These are phyloP conservation scores for Septoria petroselini DNA, from an alignment of 2,329 filamentous ascomycete species.

Conservation along the genomic window DNA sequence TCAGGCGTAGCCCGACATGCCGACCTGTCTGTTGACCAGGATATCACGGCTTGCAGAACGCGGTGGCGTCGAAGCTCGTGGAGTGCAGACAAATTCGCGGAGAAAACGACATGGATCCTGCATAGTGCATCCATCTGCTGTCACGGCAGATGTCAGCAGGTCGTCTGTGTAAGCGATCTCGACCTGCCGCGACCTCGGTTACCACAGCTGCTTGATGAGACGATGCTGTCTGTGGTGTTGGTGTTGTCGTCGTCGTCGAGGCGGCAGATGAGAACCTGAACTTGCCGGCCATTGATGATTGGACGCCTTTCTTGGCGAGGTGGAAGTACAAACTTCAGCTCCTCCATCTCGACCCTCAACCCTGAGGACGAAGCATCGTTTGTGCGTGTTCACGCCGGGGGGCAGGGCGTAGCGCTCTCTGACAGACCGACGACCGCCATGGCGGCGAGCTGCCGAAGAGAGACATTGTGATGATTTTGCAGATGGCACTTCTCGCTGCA, in stretches of 20 bases:
- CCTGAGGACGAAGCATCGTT: too few species aligned
- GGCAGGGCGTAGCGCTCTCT: too few species aligned
- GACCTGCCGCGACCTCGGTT: slow-evolving; percentile 9
- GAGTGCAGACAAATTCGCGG: neutral
- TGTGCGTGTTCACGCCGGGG: too few species aligned
- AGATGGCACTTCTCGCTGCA: too few species aligned
- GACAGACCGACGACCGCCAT: too few species aligned
- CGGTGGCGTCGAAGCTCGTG: slow-evolving; percentile 5
- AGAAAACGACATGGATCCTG: slow-evolving; percentile 1
- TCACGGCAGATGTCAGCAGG: neutral
- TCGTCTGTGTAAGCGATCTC: neutral
- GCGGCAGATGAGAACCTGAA: neutral
- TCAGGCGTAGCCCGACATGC: neutral
- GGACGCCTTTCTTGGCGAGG: neutral
- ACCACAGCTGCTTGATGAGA: too few species aligned
- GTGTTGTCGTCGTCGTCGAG: neutral
- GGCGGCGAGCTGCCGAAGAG: too few species aligned
- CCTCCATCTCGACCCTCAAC: too few species aligned
- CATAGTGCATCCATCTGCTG: neutral
- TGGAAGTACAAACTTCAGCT: neutral
- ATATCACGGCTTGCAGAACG: neutral
- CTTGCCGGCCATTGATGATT: neutral
- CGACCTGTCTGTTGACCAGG: slow-evolving; percentile 3
- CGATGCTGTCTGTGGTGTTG: neutral
- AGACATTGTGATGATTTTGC: too few species aligned